Evolutionary conservation across 2,329 filamentous ascomycete genomes (phyloP), one percentile per base, ranked within the genome.

Genomic region (Plectosphaerella cucumerina): DNA sequence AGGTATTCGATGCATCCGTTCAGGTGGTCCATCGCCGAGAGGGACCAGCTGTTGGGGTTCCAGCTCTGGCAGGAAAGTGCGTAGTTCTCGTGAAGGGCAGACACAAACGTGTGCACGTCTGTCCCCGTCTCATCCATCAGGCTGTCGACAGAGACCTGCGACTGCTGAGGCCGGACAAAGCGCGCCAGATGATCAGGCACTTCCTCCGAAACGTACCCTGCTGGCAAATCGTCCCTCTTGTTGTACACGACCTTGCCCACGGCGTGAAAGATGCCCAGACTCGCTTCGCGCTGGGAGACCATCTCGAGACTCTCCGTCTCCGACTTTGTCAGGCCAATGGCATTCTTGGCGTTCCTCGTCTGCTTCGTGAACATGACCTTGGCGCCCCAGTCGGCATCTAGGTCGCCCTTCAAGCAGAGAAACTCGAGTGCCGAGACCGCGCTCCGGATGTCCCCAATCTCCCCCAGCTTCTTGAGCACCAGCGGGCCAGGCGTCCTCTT

Each of bases 231-330:
- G 20, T 87, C 80, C 44, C 94, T 82, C 66, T 97, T 99, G 72
- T 99, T 99, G 72, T 97, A 96, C 1, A 97, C 86, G 3, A 99
- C 89, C 65, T 94, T 97, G 4, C 93, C 94, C 12, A 97, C 89
- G 1, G 94, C 91, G 66, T 99, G 94, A 63, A 99, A 99, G 47
- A 99, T 90, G 2, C 93, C 94, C 3, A 99, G 75, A 56, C 87
- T 96, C 15, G 89, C 86, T 70, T 97, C 94, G 50, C 94, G 82
- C 62, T 92, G 90, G 1, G 89, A 90, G 20, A 97, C 82, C 53
- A 94, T 74, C 62, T 90, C 84, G 10, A 97, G 69, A 5, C 85
- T 92, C 56, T 95, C 87, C 52, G 82, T 76, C 66, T 97, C 94
- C 62, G 87, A 85, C 54, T 81, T 80, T 0, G 91, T 96, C 52